Evolutionary conservation across 2,329 filamentous ascomycete genomes (phyloP).

Genomic region (Leptographium galeiforme): DNA sequence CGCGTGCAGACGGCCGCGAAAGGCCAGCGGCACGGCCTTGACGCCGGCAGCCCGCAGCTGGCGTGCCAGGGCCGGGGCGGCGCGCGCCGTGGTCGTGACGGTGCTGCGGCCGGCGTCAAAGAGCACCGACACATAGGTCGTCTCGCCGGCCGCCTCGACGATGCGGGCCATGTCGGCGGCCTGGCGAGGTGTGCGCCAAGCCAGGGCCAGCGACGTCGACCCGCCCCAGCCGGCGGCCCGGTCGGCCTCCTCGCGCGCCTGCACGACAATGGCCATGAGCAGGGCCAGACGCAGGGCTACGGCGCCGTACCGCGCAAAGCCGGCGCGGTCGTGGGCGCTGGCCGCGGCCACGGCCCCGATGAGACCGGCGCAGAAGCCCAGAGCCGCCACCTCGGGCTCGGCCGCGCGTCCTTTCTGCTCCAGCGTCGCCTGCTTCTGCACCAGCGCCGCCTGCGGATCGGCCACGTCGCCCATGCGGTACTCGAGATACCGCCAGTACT

Average conservation of each 20-base stretch:
- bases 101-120: not conserved
- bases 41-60: not conserved
- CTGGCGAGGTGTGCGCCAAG: not conserved
- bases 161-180: not conserved
- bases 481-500: constrained; percentile 17
- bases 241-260: not conserved
- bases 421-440: not conserved
- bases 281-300: not conserved
- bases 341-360: constrained; percentile 23
- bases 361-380: constrained; percentile 26
- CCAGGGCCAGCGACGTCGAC: not conserved
- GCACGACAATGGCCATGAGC: not conserved
- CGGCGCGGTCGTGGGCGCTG: constrained; percentile 11
- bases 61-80: not conserved
- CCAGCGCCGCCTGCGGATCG: not conserved
- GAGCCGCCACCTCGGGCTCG: not conserved
- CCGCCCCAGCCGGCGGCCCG: not conserved
- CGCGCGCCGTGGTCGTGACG: not conserved
- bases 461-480: not conserved
- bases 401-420: no score
- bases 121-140: not conserved
- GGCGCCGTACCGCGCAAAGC: constrained; percentile 13
- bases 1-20: not conserved
- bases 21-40: not conserved
- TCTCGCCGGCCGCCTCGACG: not conserved